These are phyloP conservation scores for Naganishia liquefaciens DNA, from an alignment of 1,284 basidiomycete genomes.

Conservation along the genomic window DNA sequence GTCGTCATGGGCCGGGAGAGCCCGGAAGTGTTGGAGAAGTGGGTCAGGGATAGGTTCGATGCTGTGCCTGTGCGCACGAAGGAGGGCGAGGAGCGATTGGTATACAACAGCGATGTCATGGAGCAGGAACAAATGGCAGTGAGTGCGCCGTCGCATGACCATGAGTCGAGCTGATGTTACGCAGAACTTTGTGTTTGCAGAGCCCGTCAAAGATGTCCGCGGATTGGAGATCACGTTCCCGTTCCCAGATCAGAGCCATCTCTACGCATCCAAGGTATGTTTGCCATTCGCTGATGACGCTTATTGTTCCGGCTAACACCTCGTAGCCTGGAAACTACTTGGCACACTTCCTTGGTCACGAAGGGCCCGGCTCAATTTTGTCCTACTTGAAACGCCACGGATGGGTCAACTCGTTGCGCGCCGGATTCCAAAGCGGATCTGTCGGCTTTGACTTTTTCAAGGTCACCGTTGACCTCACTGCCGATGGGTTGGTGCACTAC, in stretches of 20 bases:
- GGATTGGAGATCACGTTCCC: conserved; percentile 86
- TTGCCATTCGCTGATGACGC: neutral
- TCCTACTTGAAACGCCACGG: conserved; percentile 90
- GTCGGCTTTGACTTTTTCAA: conserved; percentile 89
- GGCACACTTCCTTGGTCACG: conserved; percentile 89
- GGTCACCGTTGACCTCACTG: conserved; percentile 76
- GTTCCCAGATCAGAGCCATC: conserved; percentile 75
- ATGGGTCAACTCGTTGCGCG: conserved; percentile 80
- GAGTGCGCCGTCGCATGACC: conserved; percentile 50
- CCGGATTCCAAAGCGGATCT: conserved; percentile 67
- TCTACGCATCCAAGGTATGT: conserved; percentile 69
- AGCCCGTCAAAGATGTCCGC: conserved; percentile 89
- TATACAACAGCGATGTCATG: conserved; percentile 75
- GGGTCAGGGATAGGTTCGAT: conserved; percentile 51
- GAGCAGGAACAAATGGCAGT: conserved; percentile 73
- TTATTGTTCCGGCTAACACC: neutral
- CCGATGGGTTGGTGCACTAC: conserved; percentile 83
- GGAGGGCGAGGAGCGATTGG: conserved; percentile 47
- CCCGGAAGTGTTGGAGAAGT: conserved; percentile 49
- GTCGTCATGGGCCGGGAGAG: conserved; percentile 85
- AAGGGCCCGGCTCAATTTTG: conserved; percentile 89
- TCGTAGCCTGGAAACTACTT: conserved; percentile 71
- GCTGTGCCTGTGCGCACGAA: conserved; percentile 48
- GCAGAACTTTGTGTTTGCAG: conserved; percentile 78
- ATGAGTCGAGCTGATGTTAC: neutral